Conservation (phyloP, 495 filamentous ascomycete species). For the Delitschia confertaspora region DNA sequence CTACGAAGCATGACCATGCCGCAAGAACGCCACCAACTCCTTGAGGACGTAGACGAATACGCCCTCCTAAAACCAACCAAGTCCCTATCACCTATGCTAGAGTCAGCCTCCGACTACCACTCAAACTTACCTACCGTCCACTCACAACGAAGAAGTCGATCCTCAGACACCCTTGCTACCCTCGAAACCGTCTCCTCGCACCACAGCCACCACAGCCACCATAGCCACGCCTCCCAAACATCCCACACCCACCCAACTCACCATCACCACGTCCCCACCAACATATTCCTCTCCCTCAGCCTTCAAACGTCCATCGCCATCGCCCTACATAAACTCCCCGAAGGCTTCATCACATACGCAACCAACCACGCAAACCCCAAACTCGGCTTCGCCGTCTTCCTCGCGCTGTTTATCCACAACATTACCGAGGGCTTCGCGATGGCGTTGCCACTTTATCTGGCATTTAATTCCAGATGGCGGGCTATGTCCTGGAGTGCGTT, state of each 20-base stretch:
- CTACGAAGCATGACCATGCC: slow-evolving; percentile 15
- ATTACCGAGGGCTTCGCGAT: slow-evolving; percentile 95
- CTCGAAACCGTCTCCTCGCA: slow-evolving; percentile 70
- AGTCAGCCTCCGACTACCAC: background rate
- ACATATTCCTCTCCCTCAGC: slow-evolving; percentile 86
- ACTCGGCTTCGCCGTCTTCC: slow-evolving; percentile 83
- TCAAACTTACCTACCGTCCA: slow-evolving; percentile 2
- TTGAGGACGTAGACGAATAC: slow-evolving; percentile 28
- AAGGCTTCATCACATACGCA: slow-evolving; percentile 97
- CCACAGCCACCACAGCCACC: slow-evolving; percentile 2
- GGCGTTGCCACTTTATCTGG: slow-evolving; percentile 84
- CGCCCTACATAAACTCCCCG: slow-evolving; percentile 90
- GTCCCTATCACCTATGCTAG: slow-evolving; percentile 4
- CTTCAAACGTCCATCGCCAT: slow-evolving; percentile 91
- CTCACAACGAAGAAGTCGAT: slow-evolving; percentile 21
- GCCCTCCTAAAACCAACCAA: slow-evolving; percentile 11
- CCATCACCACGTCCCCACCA: slow-evolving; percentile 94
- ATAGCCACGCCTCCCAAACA: slow-evolving; percentile 2
- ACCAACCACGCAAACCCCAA: slow-evolving; percentile 90
- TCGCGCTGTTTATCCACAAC: slow-evolving; percentile 95
- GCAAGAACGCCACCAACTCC: slow-evolving; percentile 30
- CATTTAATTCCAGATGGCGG: slow-evolving; percentile 60
- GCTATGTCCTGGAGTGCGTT: slow-evolving; percentile 80
- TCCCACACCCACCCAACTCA: slow-evolving; percentile 40
- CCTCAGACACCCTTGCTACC: slow-evolving; percentile 89